Base-by-base conservation (phyloP, 495 filamentous ascomycete genomes). In the Astrothelium subdiscretum region DNA sequence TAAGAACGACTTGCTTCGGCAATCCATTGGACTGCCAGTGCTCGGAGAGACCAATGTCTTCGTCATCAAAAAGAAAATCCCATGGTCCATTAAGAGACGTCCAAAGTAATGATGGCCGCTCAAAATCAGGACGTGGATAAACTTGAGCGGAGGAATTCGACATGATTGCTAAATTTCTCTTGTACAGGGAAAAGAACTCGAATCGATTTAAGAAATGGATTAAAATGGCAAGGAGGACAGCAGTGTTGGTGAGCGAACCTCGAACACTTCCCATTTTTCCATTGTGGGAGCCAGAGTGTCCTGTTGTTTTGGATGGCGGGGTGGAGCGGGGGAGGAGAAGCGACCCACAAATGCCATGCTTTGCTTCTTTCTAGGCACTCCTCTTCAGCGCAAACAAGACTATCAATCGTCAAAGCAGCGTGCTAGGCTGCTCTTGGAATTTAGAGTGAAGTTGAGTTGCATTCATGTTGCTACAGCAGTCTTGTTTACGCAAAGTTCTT, bases 11-110 rank as follows among this genome's bases (percentile, higher is more conserved):
- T 40, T 63, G 22, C 24, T 18, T 6, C 20, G 67, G 61, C 1
- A 69, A 31, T 2, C 60, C 65, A 3, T 51, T 31, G 65, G 70
- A 29, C 61, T 70, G 60, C 71, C 75, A 75, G 35, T 71, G 59
- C 22, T 64, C 27, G 8, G 59, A 61, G 8, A 81, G 72, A 2
- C 81, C 81, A 26, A 70, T 62, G 64, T 84, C 80, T 27, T 72
- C 64, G 69, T 84, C 81, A 70, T 85, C 83, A 65, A 84, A 85
- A 63, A 79, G 70, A 65, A 84, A 79, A 57, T 72, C 68, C 82
- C 83, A 85, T 32, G 75, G 65, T 5, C 81, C 79, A 69, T 85
- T 76, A 11, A 84, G 75, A 18, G 78, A 75, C 18, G 68, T 63
- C 83, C 83, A 85, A 65, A 72, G 75, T 13, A 80, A 77, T 40